These are phyloP conservation scores for Hippophae gyantsensis DNA, from an alignment of 306 rosid species.

Conservation along the genomic window DNA sequence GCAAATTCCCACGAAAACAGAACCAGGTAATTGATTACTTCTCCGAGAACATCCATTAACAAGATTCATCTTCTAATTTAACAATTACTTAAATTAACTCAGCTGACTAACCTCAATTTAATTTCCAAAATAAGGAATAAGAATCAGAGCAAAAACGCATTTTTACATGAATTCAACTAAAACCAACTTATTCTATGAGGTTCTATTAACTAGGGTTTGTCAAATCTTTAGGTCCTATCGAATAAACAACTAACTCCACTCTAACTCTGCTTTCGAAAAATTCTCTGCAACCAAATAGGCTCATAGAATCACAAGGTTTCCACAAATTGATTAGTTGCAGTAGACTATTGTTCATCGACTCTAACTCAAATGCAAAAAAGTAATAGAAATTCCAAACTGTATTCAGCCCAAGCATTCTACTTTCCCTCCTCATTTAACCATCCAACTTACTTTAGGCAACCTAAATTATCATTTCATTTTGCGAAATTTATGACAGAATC, in stretches of 20 bases:
- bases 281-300: background rate
- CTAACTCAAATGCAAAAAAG: no score
- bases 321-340: no score
- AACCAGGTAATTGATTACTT: background rate
- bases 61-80: conserved; percentile 4
- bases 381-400: no score
- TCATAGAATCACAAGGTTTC: background rate
- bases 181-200: no score
- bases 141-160: background rate
- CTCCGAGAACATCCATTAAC: background rate
- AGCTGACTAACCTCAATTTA: background rate
- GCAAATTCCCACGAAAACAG: conserved; percentile 22
- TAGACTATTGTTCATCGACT: no score
- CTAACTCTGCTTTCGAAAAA: background rate
- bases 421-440: background rate
- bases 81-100: background rate
- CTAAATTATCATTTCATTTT: background rate
- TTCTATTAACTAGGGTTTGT: no score
- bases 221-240: background rate
- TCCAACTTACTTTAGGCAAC: background rate
- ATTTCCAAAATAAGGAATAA: background rate
- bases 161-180: no score
- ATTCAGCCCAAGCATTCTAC: no score
- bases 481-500: conserved; percentile 2
- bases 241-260: background rate